Percentiles rank a stretch among this genome's conserved stretches.
Evolutionary conservation across 225 moss, liverwort and hornwort species (phyloP).

Genomic region (Marchantia paleacea): DNA sequence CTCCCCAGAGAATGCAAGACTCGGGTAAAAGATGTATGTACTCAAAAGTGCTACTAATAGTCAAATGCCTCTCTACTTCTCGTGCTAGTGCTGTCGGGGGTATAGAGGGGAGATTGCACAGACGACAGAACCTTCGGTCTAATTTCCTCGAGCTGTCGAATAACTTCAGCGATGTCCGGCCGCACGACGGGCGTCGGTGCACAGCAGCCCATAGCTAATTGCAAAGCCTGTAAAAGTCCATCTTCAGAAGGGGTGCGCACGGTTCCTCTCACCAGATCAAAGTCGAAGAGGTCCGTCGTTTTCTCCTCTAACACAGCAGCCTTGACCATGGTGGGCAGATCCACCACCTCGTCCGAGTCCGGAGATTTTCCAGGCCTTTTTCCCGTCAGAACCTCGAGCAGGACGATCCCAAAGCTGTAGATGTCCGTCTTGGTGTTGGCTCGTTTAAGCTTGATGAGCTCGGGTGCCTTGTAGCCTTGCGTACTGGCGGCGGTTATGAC

Average conservation of each 20-base stretch:
- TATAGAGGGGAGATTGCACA: conserved; percentile 45
- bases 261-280: conserved; percentile 67
- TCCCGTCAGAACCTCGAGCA: conserved; percentile 91
- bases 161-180: conserved; percentile 65
- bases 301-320: conserved; percentile 88
- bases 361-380: conserved; percentile 66
- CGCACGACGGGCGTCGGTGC: conserved; percentile 59
- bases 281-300: conserved; percentile 82
- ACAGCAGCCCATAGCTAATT: conserved; percentile 91
- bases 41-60: conserved; percentile 26
- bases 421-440: conserved; percentile 85
- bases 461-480: conserved; percentile 85
- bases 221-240: conserved; percentile 76
- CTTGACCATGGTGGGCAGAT: conserved; percentile 76
- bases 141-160: conserved; percentile 64
- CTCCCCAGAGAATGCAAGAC: neutral
- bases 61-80: conserved; percentile 46
- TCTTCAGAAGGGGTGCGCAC: conserved; percentile 68
- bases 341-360: conserved; percentile 63
- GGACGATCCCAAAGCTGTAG: conserved; percentile 83
- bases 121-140: conserved; percentile 41
- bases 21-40: neutral
- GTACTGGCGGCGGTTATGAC: conserved; percentile 75
- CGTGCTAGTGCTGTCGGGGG: conserved; percentile 41
- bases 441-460: conserved; percentile 77